These are phyloP conservation scores for Cryphonectria japonica DNA, from an alignment of 2,329 filamentous ascomycete species.

Conservation along the genomic window DNA sequence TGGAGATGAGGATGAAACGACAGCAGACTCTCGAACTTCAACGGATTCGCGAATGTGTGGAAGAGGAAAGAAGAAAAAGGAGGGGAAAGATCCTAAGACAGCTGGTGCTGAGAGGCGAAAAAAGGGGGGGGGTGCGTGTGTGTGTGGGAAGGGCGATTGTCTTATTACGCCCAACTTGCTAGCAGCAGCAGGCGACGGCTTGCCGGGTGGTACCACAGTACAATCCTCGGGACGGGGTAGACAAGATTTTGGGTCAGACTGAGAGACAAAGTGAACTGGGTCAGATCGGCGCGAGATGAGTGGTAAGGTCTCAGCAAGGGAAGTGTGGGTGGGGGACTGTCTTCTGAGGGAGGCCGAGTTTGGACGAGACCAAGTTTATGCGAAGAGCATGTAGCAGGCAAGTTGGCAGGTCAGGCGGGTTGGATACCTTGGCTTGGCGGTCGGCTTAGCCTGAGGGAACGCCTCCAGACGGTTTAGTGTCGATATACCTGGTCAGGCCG, in stretches of 20 bases:
- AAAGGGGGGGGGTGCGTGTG: background rate
- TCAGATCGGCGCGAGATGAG: slow-evolving; percentile 26
- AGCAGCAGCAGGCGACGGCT: slow-evolving; percentile 24
- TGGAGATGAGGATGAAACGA: background rate
- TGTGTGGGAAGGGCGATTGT: slow-evolving; percentile 26
- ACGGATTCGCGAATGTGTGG: background rate
- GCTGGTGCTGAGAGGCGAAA: slow-evolving; percentile 1
- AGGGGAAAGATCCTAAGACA: slow-evolving; percentile 9
- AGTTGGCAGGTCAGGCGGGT: slow-evolving; percentile 7
- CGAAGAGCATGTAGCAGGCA: slow-evolving; percentile 14
- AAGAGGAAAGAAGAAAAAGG: background rate
- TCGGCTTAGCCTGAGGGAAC: background rate
- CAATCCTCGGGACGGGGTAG: background rate
- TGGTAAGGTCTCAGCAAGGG: slow-evolving; percentile 28
- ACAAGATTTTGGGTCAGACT: background rate
- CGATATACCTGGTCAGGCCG: slow-evolving; percentile 7
- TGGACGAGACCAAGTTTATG: slow-evolving; percentile 26
- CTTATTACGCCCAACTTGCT: slow-evolving; percentile 28
- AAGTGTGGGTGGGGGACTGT: slow-evolving; percentile 9
- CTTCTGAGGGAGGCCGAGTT: slow-evolving; percentile 10
- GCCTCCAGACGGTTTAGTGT: slow-evolving; percentile 11
- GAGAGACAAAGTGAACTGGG: slow-evolving; percentile 2
- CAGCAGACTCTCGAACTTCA: background rate
- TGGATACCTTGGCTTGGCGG: slow-evolving; percentile 5
- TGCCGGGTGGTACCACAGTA: slow-evolving; percentile 23